Evolutionary conservation across 768 basidiomycete genomes (phyloP), one percentile per base, ranked within the genome.

Genomic region (Amanita fuliginea): DNA sequence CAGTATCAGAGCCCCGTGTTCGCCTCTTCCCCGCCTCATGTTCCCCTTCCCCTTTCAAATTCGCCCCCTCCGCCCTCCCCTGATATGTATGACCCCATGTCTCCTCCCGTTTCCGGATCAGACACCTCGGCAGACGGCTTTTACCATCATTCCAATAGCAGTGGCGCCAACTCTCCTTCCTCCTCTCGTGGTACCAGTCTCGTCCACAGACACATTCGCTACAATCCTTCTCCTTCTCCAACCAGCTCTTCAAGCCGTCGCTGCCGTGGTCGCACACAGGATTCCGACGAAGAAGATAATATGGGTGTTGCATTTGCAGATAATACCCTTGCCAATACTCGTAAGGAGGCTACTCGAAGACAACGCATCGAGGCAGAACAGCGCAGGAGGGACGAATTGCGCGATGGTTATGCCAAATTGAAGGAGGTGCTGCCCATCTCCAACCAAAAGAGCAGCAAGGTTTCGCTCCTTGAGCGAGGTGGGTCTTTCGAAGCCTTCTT

Each of bases 301-400:
- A 83, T 85, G 82, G 83, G 81, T 54, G 72, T 77, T 47, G 68
- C 76, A 51, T 77, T 76, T 61, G 74, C 76, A 33, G 83, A 88
- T 62, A 81, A 79, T n/a, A n/a, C n/a, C 54, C 72, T 88, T 49
- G 87, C 86, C 5, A 76, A 81, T 63, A 78, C 81, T 8, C 72
- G 87, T 60, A 91, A 90, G 62, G 87, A 91, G 67, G 86, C 86
- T 18, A 91, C 88, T 7, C 72, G 88, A 28, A 73, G 80, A 60
- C 87, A 90, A 65, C 74, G 88, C 47, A 90, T 91, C 50, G 86
- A 91, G 68, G 88, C 87, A n/a, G 87, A 91, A 64, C 86, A 93
- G 69, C 73, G 89, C 40, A 74, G 91, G 51, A 75, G 91, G 55
- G 89, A 92, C 64, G 91, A 93, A 66, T 74, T 93, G 53, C 76